Conservation (phyloP, 106 monocot genomes). For the Acorus gramineus region DNA sequence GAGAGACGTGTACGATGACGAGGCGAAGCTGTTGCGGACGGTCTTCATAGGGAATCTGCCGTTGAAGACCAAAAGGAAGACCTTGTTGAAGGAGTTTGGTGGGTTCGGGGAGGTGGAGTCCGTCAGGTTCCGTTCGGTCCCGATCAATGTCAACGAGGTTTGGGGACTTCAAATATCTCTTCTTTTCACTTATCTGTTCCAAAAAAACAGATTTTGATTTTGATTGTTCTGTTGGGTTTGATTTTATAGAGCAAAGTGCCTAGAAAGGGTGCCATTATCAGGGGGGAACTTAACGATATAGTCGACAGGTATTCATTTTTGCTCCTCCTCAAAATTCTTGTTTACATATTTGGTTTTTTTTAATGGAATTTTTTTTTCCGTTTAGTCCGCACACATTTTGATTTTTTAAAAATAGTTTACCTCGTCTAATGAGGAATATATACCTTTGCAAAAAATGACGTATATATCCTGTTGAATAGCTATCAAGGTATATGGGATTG, state of each 20-base stretch:
- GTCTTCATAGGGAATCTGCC: conserved; percentile 88
- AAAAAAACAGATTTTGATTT: neutral
- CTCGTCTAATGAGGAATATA: no score
- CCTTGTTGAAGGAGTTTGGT: conserved; percentile 66
- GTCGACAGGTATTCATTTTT: conserved; percentile 59
- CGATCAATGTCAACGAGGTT: conserved; percentile 51
- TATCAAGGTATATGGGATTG: no score
- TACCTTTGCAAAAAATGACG: no score
- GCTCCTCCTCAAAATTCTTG: neutral
- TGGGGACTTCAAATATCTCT: neutral
- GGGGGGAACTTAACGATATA: conserved; percentile 65
- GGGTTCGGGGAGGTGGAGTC: conserved; percentile 82
- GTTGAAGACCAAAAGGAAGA: conserved; percentile 66
- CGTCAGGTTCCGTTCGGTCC: conserved; percentile 77
- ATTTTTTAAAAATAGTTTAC: no score
- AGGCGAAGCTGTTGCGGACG: conserved; percentile 81
- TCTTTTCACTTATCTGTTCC: no score
- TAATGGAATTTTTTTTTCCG: no score
- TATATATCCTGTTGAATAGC: no score
- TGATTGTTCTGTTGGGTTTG: conserved; percentile 1
- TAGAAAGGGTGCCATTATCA: conserved; percentile 58
- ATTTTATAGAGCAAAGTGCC: conserved; percentile 55
- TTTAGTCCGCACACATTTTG: no score
- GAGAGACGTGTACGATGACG: conserved; percentile 54
- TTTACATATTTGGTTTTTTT: no score